Evolutionary conservation across 805 yeast genomes (phyloP).

Genomic region (Candida dendrica): DNA sequence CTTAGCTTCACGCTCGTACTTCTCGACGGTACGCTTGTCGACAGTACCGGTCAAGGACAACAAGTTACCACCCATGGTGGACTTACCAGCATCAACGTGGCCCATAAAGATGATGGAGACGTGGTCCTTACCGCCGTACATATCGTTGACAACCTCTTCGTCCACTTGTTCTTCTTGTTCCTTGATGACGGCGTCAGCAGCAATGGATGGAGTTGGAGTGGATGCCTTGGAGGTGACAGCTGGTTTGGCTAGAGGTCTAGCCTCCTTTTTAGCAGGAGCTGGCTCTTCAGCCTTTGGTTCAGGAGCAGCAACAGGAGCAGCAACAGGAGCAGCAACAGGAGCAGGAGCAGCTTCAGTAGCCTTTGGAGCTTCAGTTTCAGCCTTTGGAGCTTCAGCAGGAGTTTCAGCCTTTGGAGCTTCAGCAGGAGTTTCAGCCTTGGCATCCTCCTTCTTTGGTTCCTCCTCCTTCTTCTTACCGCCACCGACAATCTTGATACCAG

Average conservation of each 20-base stretch:
- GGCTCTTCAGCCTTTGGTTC: conserved; percentile 9
- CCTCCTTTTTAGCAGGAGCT: conserved; percentile 7
- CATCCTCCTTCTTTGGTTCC: conserved; percentile 19
- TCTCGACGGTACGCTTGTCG: conserved; percentile 96
- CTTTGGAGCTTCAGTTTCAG: conserved; percentile 4
- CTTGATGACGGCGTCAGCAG: conserved; percentile 42
- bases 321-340: neutral
- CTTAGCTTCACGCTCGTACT: conserved; percentile 96
- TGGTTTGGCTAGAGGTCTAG: conserved; percentile 3
- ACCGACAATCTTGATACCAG: conserved; percentile 56
- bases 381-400: conserved; percentile 2
- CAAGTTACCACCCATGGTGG: conserved; percentile 98
- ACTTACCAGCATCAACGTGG: conserved; percentile 99
- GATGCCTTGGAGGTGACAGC: neutral
- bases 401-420: neutral
- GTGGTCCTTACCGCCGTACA: conserved; percentile 97
- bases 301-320: no score
- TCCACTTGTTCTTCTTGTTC: conserved; percentile 81
- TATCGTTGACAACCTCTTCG: conserved; percentile 79
- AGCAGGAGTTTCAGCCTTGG: conserved; percentile 16
- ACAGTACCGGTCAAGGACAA: conserved; percentile 92
- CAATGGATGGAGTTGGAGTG: conserved; percentile 15
- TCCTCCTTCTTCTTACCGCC: conserved; percentile 38
- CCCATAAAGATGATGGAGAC: conserved; percentile 97
- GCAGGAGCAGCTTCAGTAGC: neutral